Percentiles rank a stretch among this genome's conserved stretches.
These are phyloP conservation scores for Dryas integrifolia DNA, from an alignment of 331 rosid species.

Conservation along the genomic window DNA sequence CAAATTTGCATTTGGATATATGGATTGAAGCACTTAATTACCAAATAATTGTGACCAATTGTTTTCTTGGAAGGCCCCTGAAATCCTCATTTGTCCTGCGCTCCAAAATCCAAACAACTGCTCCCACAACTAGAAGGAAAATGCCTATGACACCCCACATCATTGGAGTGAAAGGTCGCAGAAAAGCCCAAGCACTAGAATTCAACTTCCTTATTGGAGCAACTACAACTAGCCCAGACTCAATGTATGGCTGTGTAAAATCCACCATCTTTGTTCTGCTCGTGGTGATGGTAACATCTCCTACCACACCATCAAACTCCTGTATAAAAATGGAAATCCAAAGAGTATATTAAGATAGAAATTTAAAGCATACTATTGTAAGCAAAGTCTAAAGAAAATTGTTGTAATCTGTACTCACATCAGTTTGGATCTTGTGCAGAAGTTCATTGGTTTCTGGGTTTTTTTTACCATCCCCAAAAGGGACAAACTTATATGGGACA, in stretches of 20 bases:
- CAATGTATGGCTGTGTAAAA: constrained; percentile 69
- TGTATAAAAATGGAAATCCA: constrained; percentile 11
- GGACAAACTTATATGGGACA: constrained; percentile 26
- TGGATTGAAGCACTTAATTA: constrained; percentile 9
- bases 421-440: constrained; percentile 29
- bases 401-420: constrained; percentile 40
- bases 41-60: constrained; percentile 56
- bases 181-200: constrained; percentile 71
- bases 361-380: not conserved
- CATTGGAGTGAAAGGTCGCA: constrained; percentile 58
- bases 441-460: constrained; percentile 16
- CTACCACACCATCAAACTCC: constrained; percentile 58
- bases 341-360: not conserved
- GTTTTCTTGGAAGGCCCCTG: constrained; percentile 54
- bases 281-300: constrained; percentile 64
- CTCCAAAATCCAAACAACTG: constrained; percentile 68
- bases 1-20: not conserved
- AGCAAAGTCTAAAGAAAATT: not conserved
- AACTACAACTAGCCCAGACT: constrained; percentile 62
- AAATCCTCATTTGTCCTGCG: constrained; percentile 54
- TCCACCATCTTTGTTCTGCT: constrained; percentile 64
- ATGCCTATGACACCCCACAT: constrained; percentile 63
- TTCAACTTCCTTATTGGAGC: constrained; percentile 54
- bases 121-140: constrained; percentile 54
- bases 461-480: constrained; percentile 32